phyloP scores from a whole-genome alignment of 2,329 filamentous ascomycete species.

The Cercospora sp. region DNA sequence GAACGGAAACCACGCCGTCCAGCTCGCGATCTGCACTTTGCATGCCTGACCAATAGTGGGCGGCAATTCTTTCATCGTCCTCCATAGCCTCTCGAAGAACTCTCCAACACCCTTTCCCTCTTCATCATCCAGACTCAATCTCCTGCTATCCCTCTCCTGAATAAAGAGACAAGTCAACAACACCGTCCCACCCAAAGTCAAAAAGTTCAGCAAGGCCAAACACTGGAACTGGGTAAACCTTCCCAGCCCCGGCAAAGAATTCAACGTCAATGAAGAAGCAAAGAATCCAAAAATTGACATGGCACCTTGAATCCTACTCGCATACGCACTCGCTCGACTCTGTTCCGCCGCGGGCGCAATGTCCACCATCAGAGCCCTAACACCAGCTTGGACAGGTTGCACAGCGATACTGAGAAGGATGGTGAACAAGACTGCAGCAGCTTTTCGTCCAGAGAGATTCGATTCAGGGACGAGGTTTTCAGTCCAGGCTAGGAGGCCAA shows the following conservation, averaged over 20 bases:
- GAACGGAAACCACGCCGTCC: slow-evolving; percentile 30
- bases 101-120: slow-evolving; percentile 7
- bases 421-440: slow-evolving; percentile 18
- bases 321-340: slow-evolving; percentile 20
- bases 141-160: slow-evolving; percentile 20
- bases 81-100: slow-evolving; percentile 19
- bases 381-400: slow-evolving; percentile 25
- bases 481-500: slow-evolving; percentile 23
- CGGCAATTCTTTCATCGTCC: slow-evolving; percentile 16
- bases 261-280: slow-evolving; percentile 20
- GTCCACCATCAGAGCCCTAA: slow-evolving; percentile 23
- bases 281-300: slow-evolving; percentile 26
- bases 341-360: slow-evolving; percentile 20
- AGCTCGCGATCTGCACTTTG: slow-evolving; percentile 21
- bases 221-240: slow-evolving; percentile 24
- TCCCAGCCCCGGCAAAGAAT: slow-evolving; percentile 17
- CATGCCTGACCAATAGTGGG: slow-evolving; percentile 23
- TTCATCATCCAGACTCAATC: not conserved
- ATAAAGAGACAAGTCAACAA: slow-evolving; percentile 22
- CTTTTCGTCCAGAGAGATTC: not conserved
- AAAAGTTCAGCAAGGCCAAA: slow-evolving; percentile 23
- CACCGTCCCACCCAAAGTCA: slow-evolving; percentile 24
- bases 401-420: slow-evolving; percentile 20
- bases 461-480: slow-evolving; percentile 12
- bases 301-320: slow-evolving; percentile 22